These are phyloP conservation scores for Trichoderma sp. DNA, from an alignment of 2,329 filamentous ascomycete species.

Conservation along the genomic window DNA sequence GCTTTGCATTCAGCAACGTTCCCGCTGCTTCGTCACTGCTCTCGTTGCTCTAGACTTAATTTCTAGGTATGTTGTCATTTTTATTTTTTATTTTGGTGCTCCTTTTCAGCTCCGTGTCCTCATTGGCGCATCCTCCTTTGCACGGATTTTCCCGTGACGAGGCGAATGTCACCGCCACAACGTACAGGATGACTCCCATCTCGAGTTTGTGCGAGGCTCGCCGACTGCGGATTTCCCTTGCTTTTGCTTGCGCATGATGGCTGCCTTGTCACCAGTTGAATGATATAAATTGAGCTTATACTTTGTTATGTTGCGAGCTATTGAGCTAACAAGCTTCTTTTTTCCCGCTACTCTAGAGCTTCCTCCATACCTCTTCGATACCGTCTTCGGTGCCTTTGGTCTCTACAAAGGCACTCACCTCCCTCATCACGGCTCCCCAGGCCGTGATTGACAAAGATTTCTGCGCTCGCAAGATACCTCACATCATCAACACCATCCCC, in stretches of 20 bases:
- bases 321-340: not conserved
- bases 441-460: slow-evolving; percentile 69
- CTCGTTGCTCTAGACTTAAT: not conserved
- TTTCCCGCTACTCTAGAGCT: not conserved
- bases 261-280: not conserved
- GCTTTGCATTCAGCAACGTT: not conserved
- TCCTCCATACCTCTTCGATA: slow-evolving; percentile 1
- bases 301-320: not conserved
- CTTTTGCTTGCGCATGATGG: not conserved
- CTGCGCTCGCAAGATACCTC: slow-evolving; percentile 60
- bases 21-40: not conserved
- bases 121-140: not conserved
- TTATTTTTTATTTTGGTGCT: not conserved
- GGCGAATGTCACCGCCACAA: slow-evolving; percentile 16
- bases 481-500: slow-evolving; percentile 65
- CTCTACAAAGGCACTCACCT: slow-evolving; percentile 58
- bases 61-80: slow-evolving; percentile 8
- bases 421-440: slow-evolving; percentile 57
- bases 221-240: not conserved
- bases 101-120: not conserved
- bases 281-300: not conserved
- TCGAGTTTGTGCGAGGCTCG: not conserved
- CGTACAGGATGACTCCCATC: not conserved
- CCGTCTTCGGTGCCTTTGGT: slow-evolving; percentile 56
- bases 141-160: not conserved